These are phyloP conservation scores for Basidiobolus meristosporus DNA, from an alignment of 371 early-diverging fungal genomes.

Conservation along the genomic window DNA sequence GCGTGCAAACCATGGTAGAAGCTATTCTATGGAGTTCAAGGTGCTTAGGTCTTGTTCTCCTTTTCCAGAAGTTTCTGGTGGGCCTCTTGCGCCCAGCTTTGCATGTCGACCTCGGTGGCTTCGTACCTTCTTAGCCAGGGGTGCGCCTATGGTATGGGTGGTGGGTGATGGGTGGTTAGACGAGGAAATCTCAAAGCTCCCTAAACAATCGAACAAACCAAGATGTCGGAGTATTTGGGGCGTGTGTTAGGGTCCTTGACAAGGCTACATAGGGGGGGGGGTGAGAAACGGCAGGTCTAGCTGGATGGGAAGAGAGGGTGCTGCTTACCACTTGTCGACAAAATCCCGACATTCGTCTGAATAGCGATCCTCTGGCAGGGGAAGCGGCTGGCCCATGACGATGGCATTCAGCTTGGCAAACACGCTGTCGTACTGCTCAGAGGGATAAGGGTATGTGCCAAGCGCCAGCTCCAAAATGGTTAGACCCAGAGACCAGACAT, in stretches of 20 bases:
- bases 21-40: background rate
- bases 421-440: slow-evolving; percentile 31
- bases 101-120: slow-evolving; percentile 52
- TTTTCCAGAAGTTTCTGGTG: slow-evolving; percentile 4
- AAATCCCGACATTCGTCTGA: slow-evolving; percentile 59
- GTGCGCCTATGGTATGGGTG: slow-evolving; percentile 27
- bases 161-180: slow-evolving; percentile 9
- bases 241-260: slow-evolving; percentile 49
- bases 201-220: slow-evolving; percentile 10
- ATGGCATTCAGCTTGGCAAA: slow-evolving; percentile 34
- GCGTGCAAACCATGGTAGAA: too few relatives aligned
- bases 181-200: slow-evolving; percentile 12
- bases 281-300: too few relatives aligned
- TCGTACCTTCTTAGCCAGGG: slow-evolving; percentile 42
- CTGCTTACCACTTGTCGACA: slow-evolving; percentile 48
- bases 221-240: slow-evolving; percentile 44
- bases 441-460: slow-evolving; percentile 67
- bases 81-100: slow-evolving; percentile 41
- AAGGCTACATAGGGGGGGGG: slow-evolving; percentile 45
- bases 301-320: slow-evolving; percentile 1
- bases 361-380: slow-evolving; percentile 24
- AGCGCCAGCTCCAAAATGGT: slow-evolving; percentile 86
- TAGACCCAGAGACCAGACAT: slow-evolving; percentile 83
- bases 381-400: slow-evolving; percentile 24
- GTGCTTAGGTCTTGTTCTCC: slow-evolving; percentile 8